A percentile compares a stretch with the other conserved stretches of the same genome.
Evolutionary conservation across 2,329 filamentous ascomycete species (phyloP).

Genomic region (Epichloe hybrida): DNA sequence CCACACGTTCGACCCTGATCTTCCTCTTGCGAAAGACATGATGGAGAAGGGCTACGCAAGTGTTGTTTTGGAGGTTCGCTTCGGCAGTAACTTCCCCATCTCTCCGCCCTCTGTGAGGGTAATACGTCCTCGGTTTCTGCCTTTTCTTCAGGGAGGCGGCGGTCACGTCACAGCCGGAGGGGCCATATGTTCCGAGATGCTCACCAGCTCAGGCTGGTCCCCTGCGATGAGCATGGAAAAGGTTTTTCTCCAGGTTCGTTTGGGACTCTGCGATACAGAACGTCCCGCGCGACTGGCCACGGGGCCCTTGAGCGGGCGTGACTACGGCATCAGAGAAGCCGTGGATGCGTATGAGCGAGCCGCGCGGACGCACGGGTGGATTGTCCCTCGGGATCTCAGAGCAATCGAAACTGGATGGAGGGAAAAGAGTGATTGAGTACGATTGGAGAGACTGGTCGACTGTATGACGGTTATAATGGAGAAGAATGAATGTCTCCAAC

Average conservation of each 20-base stretch:
- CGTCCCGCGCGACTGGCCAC: conserved; percentile 58
- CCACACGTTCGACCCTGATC: conserved; percentile 58
- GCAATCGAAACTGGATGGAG: conserved; percentile 20
- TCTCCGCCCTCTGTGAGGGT: conserved; percentile 76
- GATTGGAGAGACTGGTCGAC: background rate
- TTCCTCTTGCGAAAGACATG: conserved; percentile 68
- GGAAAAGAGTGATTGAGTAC: background rate
- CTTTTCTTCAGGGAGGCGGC: conserved; percentile 60
- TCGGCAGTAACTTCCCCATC: conserved; percentile 62
- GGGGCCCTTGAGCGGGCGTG: conserved; percentile 10
- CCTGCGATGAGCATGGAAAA: conserved; percentile 62
- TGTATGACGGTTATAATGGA: too few relatives aligned
- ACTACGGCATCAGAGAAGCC: conserved; percentile 60
- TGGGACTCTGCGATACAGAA: conserved; percentile 58
- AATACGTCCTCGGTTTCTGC: conserved; percentile 64
- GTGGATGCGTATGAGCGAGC: conserved; percentile 57
- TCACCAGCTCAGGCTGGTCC: conserved; percentile 75
- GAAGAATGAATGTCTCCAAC: too few relatives aligned
- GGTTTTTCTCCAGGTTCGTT: conserved; percentile 65
- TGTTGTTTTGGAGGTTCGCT: conserved; percentile 70
- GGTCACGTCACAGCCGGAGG: conserved; percentile 78
- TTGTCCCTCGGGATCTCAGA: conserved; percentile 48
- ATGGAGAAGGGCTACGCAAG: conserved; percentile 45
- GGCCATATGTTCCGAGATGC: conserved; percentile 69
- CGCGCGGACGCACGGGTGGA: conserved; percentile 58